These are phyloP conservation scores for Schizochytrium sp. DNA, from an alignment of 108 stramenopile genomes.

Conservation along the genomic window DNA sequence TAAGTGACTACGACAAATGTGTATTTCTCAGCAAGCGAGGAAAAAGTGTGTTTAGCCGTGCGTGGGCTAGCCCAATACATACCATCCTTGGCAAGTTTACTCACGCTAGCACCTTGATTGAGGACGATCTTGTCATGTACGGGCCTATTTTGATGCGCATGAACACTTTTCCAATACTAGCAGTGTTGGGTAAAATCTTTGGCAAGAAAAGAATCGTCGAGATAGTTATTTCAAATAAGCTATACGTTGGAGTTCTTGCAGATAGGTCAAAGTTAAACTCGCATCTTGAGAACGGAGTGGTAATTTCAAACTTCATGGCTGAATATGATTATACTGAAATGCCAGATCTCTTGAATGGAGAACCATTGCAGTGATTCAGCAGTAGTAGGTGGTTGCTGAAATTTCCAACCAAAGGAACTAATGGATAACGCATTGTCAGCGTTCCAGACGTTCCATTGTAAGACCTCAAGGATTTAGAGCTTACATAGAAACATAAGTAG, in stretches of 20 bases:
- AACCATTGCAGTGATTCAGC: not conserved
- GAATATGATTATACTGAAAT: not conserved
- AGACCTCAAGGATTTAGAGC: no score
- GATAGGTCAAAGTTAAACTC: not conserved
- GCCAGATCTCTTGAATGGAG: not conserved
- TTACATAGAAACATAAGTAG: no score
- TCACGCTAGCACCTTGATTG: constrained; percentile 14
- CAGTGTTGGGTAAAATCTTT: not conserved
- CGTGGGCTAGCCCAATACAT: constrained; percentile 1
- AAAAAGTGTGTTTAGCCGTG: not conserved
- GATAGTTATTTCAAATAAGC: not conserved
- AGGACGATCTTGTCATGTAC: not conserved
- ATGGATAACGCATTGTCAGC: no score
- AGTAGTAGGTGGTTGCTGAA: no score
- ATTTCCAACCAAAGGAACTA: no score
- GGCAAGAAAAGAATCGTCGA: not conserved
- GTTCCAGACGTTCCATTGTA: no score
- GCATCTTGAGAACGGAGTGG: not conserved
- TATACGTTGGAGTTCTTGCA: not conserved
- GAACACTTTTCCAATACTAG: not conserved
- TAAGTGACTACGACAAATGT: not conserved
- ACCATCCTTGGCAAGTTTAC: constrained; percentile 36
- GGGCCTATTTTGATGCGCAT: not conserved
- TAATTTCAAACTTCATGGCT: not conserved
- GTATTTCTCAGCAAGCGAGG: not conserved